Conservation (phyloP, 2,329 filamentous ascomycete genomes). For the Tolypocladium endophyticum region DNA sequence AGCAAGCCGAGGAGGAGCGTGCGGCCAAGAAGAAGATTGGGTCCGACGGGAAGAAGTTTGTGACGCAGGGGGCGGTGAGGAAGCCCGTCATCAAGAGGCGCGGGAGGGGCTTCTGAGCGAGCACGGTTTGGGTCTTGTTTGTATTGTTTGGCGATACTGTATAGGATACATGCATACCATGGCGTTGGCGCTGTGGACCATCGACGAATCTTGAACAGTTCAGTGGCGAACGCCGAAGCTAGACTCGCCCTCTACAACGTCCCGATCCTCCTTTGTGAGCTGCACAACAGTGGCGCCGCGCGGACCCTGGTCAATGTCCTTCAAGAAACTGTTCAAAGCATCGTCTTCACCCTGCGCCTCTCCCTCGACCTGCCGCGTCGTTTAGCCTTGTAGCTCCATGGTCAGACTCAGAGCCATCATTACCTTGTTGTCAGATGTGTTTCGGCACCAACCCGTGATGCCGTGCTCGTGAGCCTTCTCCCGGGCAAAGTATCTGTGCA, state of each 20-base stretch:
- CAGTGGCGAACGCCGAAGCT: constrained; percentile 47
- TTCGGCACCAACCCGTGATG: constrained; percentile 52
- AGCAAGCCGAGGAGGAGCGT: constrained; percentile 38
- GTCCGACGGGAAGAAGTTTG: constrained; percentile 41
- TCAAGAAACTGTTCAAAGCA: constrained; percentile 57
- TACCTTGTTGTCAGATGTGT: constrained; percentile 46
- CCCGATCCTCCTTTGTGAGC: constrained; percentile 59
- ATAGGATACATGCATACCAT: not conserved
- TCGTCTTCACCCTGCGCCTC: constrained; percentile 71
- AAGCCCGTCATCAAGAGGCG: constrained; percentile 48
- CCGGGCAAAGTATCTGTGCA: constrained; percentile 40
- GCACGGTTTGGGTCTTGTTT: not conserved
- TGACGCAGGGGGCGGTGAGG: constrained; percentile 51
- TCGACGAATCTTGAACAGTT: constrained; percentile 2
- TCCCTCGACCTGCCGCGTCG: constrained; percentile 62
- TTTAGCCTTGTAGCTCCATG: not conserved
- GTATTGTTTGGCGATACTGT: not conserved
- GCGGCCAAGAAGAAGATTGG: constrained; percentile 24
- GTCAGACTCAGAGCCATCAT: not conserved
- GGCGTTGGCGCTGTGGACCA: not conserved
- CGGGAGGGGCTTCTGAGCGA: constrained; percentile 38
- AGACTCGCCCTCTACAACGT: constrained; percentile 55
- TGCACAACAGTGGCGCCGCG: constrained; percentile 60
- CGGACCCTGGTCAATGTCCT: constrained; percentile 67
- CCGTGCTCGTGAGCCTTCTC: constrained; percentile 38